These are phyloP conservation scores for Lophiostoma macrostomum DNA, from an alignment of 495 filamentous ascomycete genomes.

Conservation along the genomic window DNA sequence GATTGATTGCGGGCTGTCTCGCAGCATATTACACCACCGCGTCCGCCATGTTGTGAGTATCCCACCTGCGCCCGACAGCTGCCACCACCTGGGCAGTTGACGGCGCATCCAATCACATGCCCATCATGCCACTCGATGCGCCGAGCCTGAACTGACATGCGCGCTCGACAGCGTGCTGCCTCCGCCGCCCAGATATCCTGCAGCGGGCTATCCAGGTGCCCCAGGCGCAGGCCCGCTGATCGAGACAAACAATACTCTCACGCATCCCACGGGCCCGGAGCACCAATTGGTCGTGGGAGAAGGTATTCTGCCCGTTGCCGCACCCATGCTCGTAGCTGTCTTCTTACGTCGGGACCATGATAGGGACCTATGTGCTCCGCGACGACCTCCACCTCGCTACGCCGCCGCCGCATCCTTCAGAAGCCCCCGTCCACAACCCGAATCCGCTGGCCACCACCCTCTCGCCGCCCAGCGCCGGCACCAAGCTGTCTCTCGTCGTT, in stretches of 20 bases:
- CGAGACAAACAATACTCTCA: constrained; percentile 87
- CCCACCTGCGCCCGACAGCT: constrained; percentile 1
- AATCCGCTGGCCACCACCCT: constrained; percentile 87
- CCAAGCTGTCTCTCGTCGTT: constrained; percentile 75
- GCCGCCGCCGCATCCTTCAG: constrained; percentile 90
- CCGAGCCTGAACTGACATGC: constrained; percentile 13
- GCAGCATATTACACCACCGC: constrained; percentile 22
- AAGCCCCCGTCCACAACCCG: constrained; percentile 76
- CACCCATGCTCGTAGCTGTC: constrained; percentile 1
- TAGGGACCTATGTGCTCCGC: constrained; percentile 82
- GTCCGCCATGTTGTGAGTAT: constrained; percentile 33
- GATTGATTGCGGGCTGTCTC: constrained; percentile 19
- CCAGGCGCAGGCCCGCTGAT: constrained; percentile 68
- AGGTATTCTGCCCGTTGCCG: constrained; percentile 51
- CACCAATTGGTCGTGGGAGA: constrained; percentile 87
- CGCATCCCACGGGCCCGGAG: constrained; percentile 73
- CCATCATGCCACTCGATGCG: constrained; percentile 15
- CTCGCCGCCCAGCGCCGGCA: constrained; percentile 74
- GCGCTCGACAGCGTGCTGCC: constrained; percentile 63
- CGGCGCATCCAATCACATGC: constrained; percentile 17
- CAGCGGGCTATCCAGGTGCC: constrained; percentile 62
- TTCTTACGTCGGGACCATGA: constrained; percentile 27
- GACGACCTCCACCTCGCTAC: constrained; percentile 91
- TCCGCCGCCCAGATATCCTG: constrained; percentile 79
- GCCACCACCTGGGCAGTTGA: too few relatives aligned